Evolutionary conservation across 768 basidiomycete species (phyloP), one percentile per base, ranked within the genome.

Genomic region (Lenzites betulinus): DNA sequence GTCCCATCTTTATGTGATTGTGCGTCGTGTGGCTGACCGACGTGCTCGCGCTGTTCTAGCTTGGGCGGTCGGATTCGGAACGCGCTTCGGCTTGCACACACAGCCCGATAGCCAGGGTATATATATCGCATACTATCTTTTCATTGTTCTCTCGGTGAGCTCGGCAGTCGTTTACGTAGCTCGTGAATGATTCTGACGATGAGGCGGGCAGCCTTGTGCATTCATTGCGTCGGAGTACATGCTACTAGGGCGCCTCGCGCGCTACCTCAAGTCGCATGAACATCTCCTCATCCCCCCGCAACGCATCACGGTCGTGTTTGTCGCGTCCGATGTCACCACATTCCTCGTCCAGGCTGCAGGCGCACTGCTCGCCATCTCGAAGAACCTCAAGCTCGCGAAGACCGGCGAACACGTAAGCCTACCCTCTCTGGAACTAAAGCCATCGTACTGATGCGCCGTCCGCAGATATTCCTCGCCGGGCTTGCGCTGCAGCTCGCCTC

Each of bases 151-250:
- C 47, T 83, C 84, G 5, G 85, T 83, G 57, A 54, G 78, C 16
- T 23, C 25, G 18, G 13, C 2, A 7, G 30, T 7, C 13, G 43
- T 26, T 0, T 6, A 4, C 5, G 12, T 1, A 23, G n/a, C 7
- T 8, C 9, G 30, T 12, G 26, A 3, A 0, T 7, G 3, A n/a
- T 33, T 15, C 30, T 51, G n/a, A n/a, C n/a, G n/a, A n/a, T n/a
- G n/a, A n/a, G n/a, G n/a, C n/a, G n/a, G n/a, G n/a, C n/a, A 86
- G 84, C 88, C 89, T 5, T 91, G 90, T 68, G 88, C 86, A 26
- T 90, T 90, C 73, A 86, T 88, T 62, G 86, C 86, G 5, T 80
- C 84, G 15, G 80, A 86, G 66, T 90, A 91, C 66, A 74, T 89
- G 56, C 77, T 89, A 20, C 79, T 90, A 1, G 86, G 87, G 11